Evolutionary conservation across 1,284 basidiomycete genomes (phyloP).

Genomic region (Marasmius tenuissimus): DNA sequence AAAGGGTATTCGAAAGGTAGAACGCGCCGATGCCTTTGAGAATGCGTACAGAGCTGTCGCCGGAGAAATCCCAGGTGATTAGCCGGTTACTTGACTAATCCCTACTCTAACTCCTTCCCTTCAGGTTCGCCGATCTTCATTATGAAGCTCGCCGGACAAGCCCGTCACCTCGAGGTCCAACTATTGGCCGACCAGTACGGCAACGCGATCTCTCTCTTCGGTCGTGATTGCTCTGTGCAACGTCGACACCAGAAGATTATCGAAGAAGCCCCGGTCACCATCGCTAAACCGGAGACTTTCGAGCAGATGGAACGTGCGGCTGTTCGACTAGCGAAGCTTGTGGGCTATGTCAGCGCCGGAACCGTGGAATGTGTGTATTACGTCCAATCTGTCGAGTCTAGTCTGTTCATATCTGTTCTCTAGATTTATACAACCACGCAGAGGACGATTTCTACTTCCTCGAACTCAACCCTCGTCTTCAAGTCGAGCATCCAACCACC

Average conservation of each 20-base stretch:
- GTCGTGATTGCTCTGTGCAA: constrained; percentile 99
- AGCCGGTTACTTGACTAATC: constrained; percentile 14
- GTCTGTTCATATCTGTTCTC: constrained; percentile 7
- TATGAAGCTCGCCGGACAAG: constrained; percentile 98
- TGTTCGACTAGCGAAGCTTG: constrained; percentile 95
- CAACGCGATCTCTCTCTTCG: constrained; percentile 98
- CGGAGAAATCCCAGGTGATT: constrained; percentile 92
- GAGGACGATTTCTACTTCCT: constrained; percentile 97
- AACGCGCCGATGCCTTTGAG: constrained; percentile 84
- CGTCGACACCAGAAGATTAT: constrained; percentile 99
- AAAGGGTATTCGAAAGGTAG: constrained; percentile 96
- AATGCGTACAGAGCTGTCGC: constrained; percentile 93
- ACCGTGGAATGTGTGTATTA: constrained; percentile 88
- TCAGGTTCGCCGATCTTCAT: constrained; percentile 98
- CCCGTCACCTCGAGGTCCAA: constrained; percentile 98
- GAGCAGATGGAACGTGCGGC: constrained; percentile 99
- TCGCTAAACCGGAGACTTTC: constrained; percentile 88
- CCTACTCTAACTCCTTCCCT: constrained; percentile 11
- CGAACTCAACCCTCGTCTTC: constrained; percentile 98
- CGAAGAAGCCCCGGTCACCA: constrained; percentile 98
- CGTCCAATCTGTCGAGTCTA: neutral
- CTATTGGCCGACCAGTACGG: constrained; percentile 99
- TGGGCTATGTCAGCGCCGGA: constrained; percentile 98
- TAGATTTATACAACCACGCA: constrained; percentile 93
- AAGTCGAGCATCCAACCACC: constrained; percentile 99